Percentiles rank a stretch among this genome's conserved stretches.
phyloP scores from a whole-genome alignment of 2,329 filamentous ascomycete genomes.

The Ceratocystis colombiana region DNA sequence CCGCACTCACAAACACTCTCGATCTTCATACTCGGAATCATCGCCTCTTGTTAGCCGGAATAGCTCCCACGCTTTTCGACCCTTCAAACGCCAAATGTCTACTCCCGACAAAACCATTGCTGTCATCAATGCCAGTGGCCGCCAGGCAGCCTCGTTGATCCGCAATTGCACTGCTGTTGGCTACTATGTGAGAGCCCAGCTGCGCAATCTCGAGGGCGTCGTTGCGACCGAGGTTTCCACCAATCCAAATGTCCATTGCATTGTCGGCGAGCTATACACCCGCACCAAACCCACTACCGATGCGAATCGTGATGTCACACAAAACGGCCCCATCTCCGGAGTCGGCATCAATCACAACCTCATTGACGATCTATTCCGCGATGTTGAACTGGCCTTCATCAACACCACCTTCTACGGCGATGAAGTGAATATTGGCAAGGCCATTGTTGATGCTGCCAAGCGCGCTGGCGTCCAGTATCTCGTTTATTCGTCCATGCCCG shows the following conservation, averaged over 20 bases:
- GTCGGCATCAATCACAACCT: conserved; percentile 61
- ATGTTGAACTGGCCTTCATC: conserved; percentile 84
- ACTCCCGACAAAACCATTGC: conserved; percentile 69
- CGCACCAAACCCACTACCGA: conserved; percentile 41
- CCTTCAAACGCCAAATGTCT: conserved; percentile 49
- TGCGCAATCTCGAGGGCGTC: conserved; percentile 75
- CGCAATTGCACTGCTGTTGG: conserved; percentile 88
- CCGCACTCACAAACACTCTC: conserved; percentile 48
- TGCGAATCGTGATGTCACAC: conserved; percentile 52
- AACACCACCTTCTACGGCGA: conserved; percentile 97
- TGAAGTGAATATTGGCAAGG: conserved; percentile 79
- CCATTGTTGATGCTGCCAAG: conserved; percentile 81
- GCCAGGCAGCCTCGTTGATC: conserved; percentile 90
- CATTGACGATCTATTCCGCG: conserved; percentile 68
- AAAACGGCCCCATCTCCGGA: conserved; percentile 52
- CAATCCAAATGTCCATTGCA: conserved; percentile 63
- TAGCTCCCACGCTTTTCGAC: conserved; percentile 52
- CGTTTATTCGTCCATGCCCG: conserved; percentile 95
- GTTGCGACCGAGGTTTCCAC: conserved; percentile 76
- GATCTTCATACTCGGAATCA: conserved; percentile 52
- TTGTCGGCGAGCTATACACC: conserved; percentile 55
- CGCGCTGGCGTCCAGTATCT: conserved; percentile 77
- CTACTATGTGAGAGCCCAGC: conserved; percentile 84
- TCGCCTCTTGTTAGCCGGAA: conserved; percentile 49
- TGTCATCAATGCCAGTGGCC: conserved; percentile 89